Conservation (phyloP, 2,329 filamentous ascomycete genomes). For the Blastomyces silverae region DNA sequence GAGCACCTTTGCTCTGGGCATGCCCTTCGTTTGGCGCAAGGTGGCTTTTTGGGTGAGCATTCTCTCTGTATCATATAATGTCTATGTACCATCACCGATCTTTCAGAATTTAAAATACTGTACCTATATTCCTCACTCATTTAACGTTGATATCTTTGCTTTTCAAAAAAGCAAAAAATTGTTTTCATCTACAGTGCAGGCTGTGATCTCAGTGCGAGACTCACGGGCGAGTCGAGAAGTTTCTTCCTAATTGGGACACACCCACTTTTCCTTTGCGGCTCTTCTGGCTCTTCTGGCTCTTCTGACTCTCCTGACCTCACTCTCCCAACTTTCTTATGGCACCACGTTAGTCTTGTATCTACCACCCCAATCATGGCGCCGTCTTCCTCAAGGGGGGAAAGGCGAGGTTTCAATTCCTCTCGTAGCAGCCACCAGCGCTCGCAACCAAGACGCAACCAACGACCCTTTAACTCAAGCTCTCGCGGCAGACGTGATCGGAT, state of each 20-base stretch:
- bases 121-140: neutral
- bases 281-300: neutral
- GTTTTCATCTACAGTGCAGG: neutral
- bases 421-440: conserved; percentile 6
- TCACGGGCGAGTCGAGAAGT: neutral
- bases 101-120: neutral
- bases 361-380: neutral
- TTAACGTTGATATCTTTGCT: neutral
- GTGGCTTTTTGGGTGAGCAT: neutral
- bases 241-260: conserved; percentile 7
- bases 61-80: neutral
- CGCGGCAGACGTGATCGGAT: conserved; percentile 1
- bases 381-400: conserved; percentile 1
- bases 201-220: neutral
- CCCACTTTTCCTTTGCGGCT: neutral
- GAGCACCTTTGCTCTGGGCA: neutral
- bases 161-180: neutral
- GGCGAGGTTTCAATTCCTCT: neutral
- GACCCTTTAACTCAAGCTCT: neutral
- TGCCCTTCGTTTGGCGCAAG: neutral
- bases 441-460: neutral
- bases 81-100: neutral
- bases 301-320: neutral
- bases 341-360: neutral
- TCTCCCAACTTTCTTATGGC: neutral